Evolutionary conservation across 2,329 filamentous ascomycete species (phyloP).

Genomic region (Pyrenophora tritici-repentis): DNA sequence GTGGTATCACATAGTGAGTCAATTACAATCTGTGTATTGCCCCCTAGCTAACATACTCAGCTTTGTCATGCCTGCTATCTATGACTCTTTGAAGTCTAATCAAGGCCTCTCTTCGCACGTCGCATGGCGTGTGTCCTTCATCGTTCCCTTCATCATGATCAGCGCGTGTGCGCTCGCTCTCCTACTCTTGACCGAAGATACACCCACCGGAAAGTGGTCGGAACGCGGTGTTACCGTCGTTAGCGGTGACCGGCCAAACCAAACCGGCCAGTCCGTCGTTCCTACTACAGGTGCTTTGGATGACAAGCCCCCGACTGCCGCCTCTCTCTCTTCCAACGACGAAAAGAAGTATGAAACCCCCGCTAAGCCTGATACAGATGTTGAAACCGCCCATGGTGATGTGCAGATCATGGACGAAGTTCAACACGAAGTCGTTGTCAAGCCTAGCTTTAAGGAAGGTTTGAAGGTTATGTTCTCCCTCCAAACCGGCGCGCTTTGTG

Average conservation of each 20-base stretch:
- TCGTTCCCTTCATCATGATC: constrained; percentile 82
- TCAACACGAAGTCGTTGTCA: constrained; percentile 64
- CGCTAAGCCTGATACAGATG: constrained; percentile 40
- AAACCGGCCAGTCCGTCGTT: constrained; percentile 57
- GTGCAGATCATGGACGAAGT: constrained; percentile 61
- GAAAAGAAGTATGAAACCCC: constrained; percentile 38
- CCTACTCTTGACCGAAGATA: constrained; percentile 77
- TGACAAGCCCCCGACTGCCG: constrained; percentile 44
- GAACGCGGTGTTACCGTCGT: constrained; percentile 67
- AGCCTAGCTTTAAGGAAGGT: constrained; percentile 65
- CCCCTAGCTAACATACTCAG: constrained; percentile 24
- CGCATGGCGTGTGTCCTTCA: constrained; percentile 83
- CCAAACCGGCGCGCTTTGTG: constrained; percentile 58
- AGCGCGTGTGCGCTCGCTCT: constrained; percentile 68
- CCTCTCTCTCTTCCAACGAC: constrained; percentile 47
- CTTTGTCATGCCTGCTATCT: constrained; percentile 90
- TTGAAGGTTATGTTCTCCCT: constrained; percentile 66
- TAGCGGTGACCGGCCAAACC: constrained; percentile 56
- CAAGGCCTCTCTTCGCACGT: constrained; percentile 66
- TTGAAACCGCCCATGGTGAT: constrained; percentile 56
- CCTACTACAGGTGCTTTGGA: constrained; percentile 57
- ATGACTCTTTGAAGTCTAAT: constrained; percentile 70
- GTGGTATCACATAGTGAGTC: constrained; percentile 76
- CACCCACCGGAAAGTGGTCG: constrained; percentile 80
- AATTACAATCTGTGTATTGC: background rate